A percentile compares a stretch with the other conserved stretches of the same genome.
phyloP scores from a whole-genome alignment of 2,329 filamentous ascomycete species.

The Aureobasidium sp. region DNA sequence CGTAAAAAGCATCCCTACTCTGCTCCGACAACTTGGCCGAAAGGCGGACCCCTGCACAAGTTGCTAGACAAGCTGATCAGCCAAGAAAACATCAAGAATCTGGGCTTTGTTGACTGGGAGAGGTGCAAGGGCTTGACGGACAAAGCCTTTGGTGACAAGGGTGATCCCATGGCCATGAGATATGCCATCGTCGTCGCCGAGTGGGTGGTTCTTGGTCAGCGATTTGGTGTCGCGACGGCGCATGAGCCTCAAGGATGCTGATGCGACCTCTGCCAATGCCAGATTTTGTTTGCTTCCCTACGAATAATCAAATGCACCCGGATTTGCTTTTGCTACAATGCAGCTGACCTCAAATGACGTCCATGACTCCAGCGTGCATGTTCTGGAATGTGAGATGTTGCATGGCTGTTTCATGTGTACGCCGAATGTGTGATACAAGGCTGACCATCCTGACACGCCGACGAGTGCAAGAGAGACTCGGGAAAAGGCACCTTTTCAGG shows the following conservation, averaged over 20 bases:
- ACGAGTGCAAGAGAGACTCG: too few relatives aligned
- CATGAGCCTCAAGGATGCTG: constrained; percentile 16
- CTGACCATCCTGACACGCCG: too few relatives aligned
- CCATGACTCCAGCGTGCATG: too few relatives aligned
- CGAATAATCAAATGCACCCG: too few relatives aligned
- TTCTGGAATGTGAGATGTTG: not conserved
- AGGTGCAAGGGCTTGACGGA: constrained; percentile 29
- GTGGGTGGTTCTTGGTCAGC: constrained; percentile 40
- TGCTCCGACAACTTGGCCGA: constrained; percentile 39
- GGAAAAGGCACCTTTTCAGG: too few relatives aligned
- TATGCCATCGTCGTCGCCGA: constrained; percentile 34
- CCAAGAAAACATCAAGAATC: constrained; percentile 22
- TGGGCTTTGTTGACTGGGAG: constrained; percentile 27
- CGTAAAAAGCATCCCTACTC: constrained; percentile 44
- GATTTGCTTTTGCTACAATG: not conserved
- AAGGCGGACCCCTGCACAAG: constrained; percentile 39
- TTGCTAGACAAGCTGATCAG: constrained; percentile 27
- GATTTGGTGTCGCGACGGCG: constrained; percentile 38
- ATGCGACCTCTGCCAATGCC: not conserved
- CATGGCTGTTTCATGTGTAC: constrained; percentile 5
- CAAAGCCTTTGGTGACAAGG: constrained; percentile 34
- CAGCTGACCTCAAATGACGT: not conserved
- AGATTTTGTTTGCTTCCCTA: not conserved
- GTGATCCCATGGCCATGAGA: constrained; percentile 31
- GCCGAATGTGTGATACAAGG: too few relatives aligned